Base-by-base conservation (phyloP, 768 basidiomycete species). In the Rhodotorula toruloides region DNA sequence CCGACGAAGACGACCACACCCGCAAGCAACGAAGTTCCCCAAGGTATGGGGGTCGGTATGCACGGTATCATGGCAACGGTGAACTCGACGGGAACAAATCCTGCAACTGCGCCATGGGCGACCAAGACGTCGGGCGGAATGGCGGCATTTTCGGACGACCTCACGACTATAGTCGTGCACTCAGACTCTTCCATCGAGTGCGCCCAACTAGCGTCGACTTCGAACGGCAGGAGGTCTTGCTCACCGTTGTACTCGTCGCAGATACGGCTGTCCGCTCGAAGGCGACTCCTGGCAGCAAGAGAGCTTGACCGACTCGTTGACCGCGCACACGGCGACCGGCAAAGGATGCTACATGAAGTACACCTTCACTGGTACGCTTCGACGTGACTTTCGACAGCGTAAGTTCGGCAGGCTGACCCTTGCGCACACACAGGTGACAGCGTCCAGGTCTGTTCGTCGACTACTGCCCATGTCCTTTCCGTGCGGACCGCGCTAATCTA, bases 301-400 rank as follows among this genome's bases (percentile, higher is more conserved):
- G 11, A 39, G 34, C 16, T n/a, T 67, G 34, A 53, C 61, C 3
- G 34, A 40, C 19, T 37, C 52, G 10, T 34, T 67, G n/a, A 9
- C 31, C 4, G 66, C 61, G 4, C 58, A 58, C 19, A 32, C 25
- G 27, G 57, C 66, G 22, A 57, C 57, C 4, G 66, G 66, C 12
- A 29, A 60, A 1, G 66, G 66, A 1, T 67, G 66, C 46, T 42
- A 31, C n/a, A 27, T 60, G 25, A 16, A 22, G 8, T 63, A 54
- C 40, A 32, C 50, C 0, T 67, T 67, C 56, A 58, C 27, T 14
- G 64, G 64, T 53, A 10, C 14, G 53, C 36, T 17, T 27, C 29
- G 11, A 8, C 49, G 4, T 8, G 4, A 6, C 14, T n/a, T 7
- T 3, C 6, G 5, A 21, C 8, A 6, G 27, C n/a, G 29, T 27